phyloP scores from a whole-genome alignment of 2,329 filamentous ascomycete species.

The Sordariomycetes sp. region DNA sequence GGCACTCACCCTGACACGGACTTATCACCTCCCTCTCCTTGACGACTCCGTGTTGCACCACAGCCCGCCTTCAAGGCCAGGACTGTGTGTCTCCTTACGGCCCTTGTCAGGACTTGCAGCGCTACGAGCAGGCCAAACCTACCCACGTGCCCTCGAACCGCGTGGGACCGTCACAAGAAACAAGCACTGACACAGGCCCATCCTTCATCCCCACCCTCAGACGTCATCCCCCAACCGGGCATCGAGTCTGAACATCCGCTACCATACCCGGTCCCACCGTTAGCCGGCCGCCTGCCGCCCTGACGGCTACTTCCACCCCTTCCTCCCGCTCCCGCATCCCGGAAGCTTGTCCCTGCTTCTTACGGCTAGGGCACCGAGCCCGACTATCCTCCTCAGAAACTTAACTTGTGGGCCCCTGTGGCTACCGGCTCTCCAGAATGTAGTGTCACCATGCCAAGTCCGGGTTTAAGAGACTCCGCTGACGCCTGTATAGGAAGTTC shows the following conservation, averaged over 20 bases:
- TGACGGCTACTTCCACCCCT: background rate
- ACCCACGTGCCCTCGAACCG: background rate
- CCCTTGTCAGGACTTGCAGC: background rate
- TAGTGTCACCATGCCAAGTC: background rate
- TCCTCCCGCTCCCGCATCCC: background rate
- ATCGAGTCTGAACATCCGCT: background rate
- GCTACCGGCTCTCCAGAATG: background rate
- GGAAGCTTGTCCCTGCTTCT: background rate
- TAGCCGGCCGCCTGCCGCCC: background rate
- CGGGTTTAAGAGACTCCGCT: background rate
- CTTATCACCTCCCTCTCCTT: background rate
- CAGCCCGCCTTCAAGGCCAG: background rate
- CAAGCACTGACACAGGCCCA: background rate
- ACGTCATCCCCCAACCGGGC: background rate
- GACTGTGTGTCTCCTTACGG: background rate
- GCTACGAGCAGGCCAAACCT: background rate
- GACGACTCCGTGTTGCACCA: background rate
- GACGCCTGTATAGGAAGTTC: slow-evolving; percentile 68
- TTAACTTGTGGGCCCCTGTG: background rate
- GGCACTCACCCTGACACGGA: background rate
- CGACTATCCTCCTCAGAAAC: background rate
- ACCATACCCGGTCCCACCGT: background rate
- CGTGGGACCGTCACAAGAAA: background rate
- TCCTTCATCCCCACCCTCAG: background rate
- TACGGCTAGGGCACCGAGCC: background rate